Conservation (phyloP, 441 rosid genomes). For the Omphalea diandra region DNA sequence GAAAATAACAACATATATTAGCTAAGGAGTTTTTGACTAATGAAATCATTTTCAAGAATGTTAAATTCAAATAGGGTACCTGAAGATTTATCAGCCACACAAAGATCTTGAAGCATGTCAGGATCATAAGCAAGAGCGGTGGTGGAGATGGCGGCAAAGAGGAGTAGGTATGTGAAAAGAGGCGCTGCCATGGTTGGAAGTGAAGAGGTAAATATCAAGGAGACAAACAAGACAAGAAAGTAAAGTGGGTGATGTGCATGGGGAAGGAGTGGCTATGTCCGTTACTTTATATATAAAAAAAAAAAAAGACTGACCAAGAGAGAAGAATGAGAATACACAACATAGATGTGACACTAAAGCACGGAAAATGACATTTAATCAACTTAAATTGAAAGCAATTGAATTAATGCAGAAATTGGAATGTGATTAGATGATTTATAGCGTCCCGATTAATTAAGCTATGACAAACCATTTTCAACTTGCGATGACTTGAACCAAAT, state of each 20-base stretch:
- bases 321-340: background rate
- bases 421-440: background rate
- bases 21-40: too few species aligned
- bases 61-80: slow-evolving; percentile 45
- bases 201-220: background rate
- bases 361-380: slow-evolving; percentile 14
- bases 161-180: slow-evolving; percentile 28
- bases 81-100: slow-evolving; percentile 61
- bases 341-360: slow-evolving; percentile 26
- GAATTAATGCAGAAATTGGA: background rate
- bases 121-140: slow-evolving; percentile 52
- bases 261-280: background rate
- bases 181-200: slow-evolving; percentile 30
- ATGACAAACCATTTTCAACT: too few species aligned
- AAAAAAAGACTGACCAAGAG: too few species aligned
- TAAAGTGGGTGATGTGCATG: background rate
- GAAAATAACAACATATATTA: too few species aligned
- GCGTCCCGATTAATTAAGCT: slow-evolving; percentile 4
- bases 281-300: slow-evolving; percentile 13
- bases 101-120: slow-evolving; percentile 77
- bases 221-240: background rate
- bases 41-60: too few species aligned
- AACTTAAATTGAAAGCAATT: slow-evolving; percentile 52
- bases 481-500: background rate
- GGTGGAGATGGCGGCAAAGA: slow-evolving; percentile 28